Evolutionary conservation across 257 asterid species (phyloP).

Genomic region (Penstemon barbatus): DNA sequence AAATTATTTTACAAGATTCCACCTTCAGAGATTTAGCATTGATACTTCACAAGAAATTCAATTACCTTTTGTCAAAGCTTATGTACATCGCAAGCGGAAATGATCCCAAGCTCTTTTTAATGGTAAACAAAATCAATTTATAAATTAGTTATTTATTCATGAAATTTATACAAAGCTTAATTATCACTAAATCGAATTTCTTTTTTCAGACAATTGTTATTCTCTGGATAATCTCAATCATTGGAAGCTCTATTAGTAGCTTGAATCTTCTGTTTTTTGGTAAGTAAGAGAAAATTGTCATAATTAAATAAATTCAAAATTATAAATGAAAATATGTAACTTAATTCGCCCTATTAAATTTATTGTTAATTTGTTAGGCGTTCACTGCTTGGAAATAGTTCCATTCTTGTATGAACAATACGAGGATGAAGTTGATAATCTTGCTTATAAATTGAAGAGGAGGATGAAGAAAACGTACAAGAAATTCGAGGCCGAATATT

Average conservation of each 20-base stretch:
- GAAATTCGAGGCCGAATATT: slow-evolving; percentile 40
- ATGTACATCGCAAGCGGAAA: slow-evolving; percentile 49
- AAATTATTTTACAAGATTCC: slow-evolving; percentile 35
- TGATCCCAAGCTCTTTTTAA: slow-evolving; percentile 47
- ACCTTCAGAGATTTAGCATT: slow-evolving; percentile 35
- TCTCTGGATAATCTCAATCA: slow-evolving; percentile 44
- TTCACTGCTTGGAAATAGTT: slow-evolving; percentile 50
- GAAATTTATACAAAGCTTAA: background rate
- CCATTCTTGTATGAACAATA: slow-evolving; percentile 51
- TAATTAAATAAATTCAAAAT: background rate
- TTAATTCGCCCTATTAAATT: background rate
- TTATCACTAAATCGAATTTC: background rate
- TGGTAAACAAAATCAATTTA: slow-evolving; percentile 30
- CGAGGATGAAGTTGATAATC: slow-evolving; percentile 53
- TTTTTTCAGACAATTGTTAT: slow-evolving; percentile 41
- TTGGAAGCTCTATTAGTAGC: slow-evolving; percentile 53
- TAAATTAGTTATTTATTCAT: background rate
- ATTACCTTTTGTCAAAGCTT: slow-evolving; percentile 30
- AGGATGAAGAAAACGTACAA: slow-evolving; percentile 32
- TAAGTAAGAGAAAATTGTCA: slow-evolving; percentile 20
- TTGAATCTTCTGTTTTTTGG: slow-evolving; percentile 64
- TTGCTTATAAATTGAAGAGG: slow-evolving; percentile 34
- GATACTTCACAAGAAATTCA: slow-evolving; percentile 37
- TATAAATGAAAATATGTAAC: background rate
- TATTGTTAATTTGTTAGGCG: slow-evolving; percentile 34